Base-by-base conservation (phyloP, 176 grass and related monocot genomes). In the Metroxylon sagu region DNA sequence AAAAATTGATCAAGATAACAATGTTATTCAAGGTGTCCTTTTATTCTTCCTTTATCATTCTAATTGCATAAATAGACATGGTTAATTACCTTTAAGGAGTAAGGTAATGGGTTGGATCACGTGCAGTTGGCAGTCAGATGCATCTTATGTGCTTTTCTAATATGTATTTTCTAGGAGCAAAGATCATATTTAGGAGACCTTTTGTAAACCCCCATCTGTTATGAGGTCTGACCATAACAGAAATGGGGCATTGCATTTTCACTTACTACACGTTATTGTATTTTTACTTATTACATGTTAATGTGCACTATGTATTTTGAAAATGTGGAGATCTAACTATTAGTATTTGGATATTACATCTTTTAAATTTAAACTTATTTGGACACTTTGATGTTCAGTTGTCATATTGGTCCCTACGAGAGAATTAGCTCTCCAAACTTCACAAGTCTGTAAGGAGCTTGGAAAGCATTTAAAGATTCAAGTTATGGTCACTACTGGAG, bases 401-500 rank as follows among this genome's bases (percentile, higher is more conserved):
- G 85, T 89, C 51, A 95, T 95, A 76, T 84, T 95, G 74, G 85
- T 95, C 19, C 90, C 90, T 19, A 95, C 85, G 61, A 89, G 90
- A 65, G 90, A 95, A 58, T 60, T 95, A 67, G 90, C 90, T 39
- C 66, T 95, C 48, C 90, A 95, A 73, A 95, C 90, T 61, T 95
- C 90, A 16, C 85, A 95, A 86, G 85, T 95, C 54, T 95, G 90
- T 64, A 95, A 95, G 53, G 90, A 95, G 56, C 79, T 95, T 67
- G 90, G 85, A 50, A 95, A 95, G 64, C 82, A 95, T 60, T 59
- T 95, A 49, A 84, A 84, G 17, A 89, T 95, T 56, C 55, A 95
- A 77, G 86, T 95, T 50, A 95, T 95, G 90, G 90, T 95, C 17
- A 89, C 80, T 49, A 95, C 90, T 77, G 90, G 90, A 71, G 90